A percentile compares a stretch with the other conserved stretches of the same genome.
Evolutionary conservation across 1,139 yeast genomes (phyloP).

Genomic region (Casaregolazyma lundiana): DNA sequence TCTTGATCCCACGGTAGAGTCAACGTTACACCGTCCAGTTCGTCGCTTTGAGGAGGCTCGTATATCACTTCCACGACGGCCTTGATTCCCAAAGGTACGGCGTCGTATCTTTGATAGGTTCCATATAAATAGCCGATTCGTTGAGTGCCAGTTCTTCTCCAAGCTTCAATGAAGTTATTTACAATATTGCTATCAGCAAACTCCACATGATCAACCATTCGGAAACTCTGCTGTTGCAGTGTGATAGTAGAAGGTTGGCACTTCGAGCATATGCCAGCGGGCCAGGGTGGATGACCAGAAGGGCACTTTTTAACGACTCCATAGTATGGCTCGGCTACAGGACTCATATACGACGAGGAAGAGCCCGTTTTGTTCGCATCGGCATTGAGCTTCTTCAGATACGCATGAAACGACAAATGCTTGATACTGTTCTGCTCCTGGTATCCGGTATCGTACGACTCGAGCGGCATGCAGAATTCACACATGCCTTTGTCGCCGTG

Average conservation of each 20-base stretch:
- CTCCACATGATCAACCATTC: conserved; percentile 98
- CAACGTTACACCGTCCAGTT: conserved; percentile 76
- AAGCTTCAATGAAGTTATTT: conserved; percentile 77
- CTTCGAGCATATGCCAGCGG: conserved; percentile 90
- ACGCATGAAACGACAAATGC: conserved; percentile 83
- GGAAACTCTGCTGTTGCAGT: conserved; percentile 77
- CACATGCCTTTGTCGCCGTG: conserved; percentile 97
- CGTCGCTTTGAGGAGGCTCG: conserved; percentile 89
- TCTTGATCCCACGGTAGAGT: conserved; percentile 53
- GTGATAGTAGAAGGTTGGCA: conserved; percentile 97
- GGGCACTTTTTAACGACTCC: conserved; percentile 60
- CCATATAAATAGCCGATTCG: conserved; percentile 86
- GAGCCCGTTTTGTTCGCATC: conserved; percentile 60
- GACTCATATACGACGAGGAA: conserved; percentile 71
- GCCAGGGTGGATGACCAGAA: conserved; percentile 89
- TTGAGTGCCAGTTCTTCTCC: conserved; percentile 89
- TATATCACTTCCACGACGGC: conserved; percentile 91
- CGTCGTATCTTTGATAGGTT: conserved; percentile 65
- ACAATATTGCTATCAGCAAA: conserved; percentile 69
- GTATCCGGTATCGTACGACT: conserved; percentile 87
- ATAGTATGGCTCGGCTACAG: conserved; percentile 69
- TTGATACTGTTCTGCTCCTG: conserved; percentile 74
- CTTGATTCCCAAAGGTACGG: conserved; percentile 87
- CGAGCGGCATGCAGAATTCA: conserved; percentile 92
- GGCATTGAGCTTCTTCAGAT: conserved; percentile 68